phyloP scores from a whole-genome alignment of 192 early-diverging fungal species.

The Backusella mclennaniae region DNA sequence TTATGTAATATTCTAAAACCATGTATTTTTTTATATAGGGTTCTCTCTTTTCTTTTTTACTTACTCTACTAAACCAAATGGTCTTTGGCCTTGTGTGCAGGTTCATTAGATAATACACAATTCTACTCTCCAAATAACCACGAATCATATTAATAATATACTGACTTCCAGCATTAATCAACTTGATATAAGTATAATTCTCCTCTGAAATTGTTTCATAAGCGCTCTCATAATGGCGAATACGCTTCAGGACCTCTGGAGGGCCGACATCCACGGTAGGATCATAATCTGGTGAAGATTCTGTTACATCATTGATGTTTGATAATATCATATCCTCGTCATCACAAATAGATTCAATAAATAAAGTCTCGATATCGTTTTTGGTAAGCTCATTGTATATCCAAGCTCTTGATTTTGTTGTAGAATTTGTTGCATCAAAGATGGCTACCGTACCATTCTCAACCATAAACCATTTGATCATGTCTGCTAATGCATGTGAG shows the following conservation, averaged over 20 bases:
- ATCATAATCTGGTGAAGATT: conserved; percentile 91
- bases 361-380: conserved; percentile 85
- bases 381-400: conserved; percentile 69
- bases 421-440: conserved; percentile 97
- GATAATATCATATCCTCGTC: conserved; percentile 77
- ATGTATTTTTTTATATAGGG: neutral
- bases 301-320: conserved; percentile 93
- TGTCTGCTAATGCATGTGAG: conserved; percentile 81
- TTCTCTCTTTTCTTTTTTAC: neutral
- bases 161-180: conserved; percentile 87
- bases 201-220: conserved; percentile 87
- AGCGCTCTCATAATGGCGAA: conserved; percentile 80
- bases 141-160: conserved; percentile 93
- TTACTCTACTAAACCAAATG: conserved; percentile 83
- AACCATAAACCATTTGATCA: conserved; percentile 87
- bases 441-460: conserved; percentile 84
- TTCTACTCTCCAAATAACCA: conserved; percentile 91
- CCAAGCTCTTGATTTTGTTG: conserved; percentile 68
- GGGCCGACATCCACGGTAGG: conserved; percentile 62
- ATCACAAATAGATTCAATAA: conserved; percentile 92
- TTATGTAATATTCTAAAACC: neutral
- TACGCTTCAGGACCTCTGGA: conserved; percentile 67
- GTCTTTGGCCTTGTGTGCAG: conserved; percentile 89
- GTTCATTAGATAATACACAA: conserved; percentile 99
- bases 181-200: conserved; percentile 81